Conservation (phyloP, 345 rosid genomes). For the Laguncularia racemosa region DNA sequence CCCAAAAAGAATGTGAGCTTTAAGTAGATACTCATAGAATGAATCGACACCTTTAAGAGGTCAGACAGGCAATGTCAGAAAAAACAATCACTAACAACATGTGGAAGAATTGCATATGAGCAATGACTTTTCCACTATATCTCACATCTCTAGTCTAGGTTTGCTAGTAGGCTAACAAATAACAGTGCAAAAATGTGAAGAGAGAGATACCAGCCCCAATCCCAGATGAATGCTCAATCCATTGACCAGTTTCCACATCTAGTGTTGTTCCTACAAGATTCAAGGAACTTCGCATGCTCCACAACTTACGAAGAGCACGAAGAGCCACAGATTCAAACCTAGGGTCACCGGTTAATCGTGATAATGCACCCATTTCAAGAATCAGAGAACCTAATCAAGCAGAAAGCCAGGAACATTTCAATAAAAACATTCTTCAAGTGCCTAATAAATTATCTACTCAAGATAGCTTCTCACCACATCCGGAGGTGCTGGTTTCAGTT, state of each 20-base stretch:
- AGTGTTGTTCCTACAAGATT: constrained; percentile 84
- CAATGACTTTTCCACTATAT: not conserved
- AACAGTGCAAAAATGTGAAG: constrained; percentile 5
- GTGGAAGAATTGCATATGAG: not conserved
- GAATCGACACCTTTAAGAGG: constrained; percentile 83
- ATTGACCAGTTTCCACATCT: constrained; percentile 72
- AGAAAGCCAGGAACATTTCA: constrained; percentile 3
- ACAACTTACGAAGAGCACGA: constrained; percentile 81
- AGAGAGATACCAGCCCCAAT: constrained; percentile 82
- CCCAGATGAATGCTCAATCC: constrained; percentile 89
- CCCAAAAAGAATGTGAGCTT: constrained; percentile 90
- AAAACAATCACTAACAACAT: not conserved
- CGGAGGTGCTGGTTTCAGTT: constrained; percentile 94
- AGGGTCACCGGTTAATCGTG: constrained; percentile 85
- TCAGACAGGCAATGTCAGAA: not conserved
- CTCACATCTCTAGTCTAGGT: no score
- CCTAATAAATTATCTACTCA: not conserved
- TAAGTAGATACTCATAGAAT: constrained; percentile 86
- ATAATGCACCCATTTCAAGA: constrained; percentile 96
- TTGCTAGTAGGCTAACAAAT: not conserved
- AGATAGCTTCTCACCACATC: constrained; percentile 64
- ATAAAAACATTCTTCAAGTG: not conserved
- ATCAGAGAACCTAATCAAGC: constrained; percentile 67
- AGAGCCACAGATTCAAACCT: constrained; percentile 79
- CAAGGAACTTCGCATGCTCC: constrained; percentile 95